Evolutionary conservation across 148 eudicot species (phyloP).

Genomic region (Hydrangea macrophylla): DNA sequence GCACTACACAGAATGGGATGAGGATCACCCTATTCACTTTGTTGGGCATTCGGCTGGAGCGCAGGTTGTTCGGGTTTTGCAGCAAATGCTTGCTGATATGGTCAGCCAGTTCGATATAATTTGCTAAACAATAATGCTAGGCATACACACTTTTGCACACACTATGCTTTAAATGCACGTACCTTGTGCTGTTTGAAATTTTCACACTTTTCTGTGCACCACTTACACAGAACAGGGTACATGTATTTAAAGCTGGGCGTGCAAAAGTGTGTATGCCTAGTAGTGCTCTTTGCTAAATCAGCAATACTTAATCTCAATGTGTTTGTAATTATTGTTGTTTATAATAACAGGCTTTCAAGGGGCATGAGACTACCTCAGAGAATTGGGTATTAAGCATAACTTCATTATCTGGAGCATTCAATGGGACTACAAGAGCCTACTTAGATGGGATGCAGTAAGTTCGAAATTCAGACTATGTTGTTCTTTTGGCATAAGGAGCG

Average conservation of each 20-base stretch:
- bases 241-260: too few relatives aligned
- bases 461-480: not conserved
- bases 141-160: too few relatives aligned
- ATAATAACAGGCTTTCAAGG: slow-evolving; percentile 60
- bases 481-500: not conserved
- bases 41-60: slow-evolving; percentile 98
- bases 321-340: not conserved
- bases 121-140: too few relatives aligned
- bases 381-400: slow-evolving; percentile 90
- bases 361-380: slow-evolving; percentile 63
- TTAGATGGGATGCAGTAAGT: slow-evolving; percentile 97
- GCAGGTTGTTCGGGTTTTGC: slow-evolving; percentile 84
- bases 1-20: slow-evolving; percentile 87
- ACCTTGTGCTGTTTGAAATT: too few relatives aligned
- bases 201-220: too few relatives aligned
- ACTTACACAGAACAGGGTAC: too few relatives aligned
- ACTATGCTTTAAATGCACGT: not conserved
- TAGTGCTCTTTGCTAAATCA: too few relatives aligned
- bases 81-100: slow-evolving; percentile 97
- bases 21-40: slow-evolving; percentile 91
- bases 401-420: slow-evolving; percentile 89
- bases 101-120: slow-evolving; percentile 26
- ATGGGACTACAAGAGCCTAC: slow-evolving; percentile 90
- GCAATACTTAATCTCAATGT: not conserved
- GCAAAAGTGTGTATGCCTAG: too few relatives aligned